These are phyloP conservation scores for Penicillium olsonii DNA, from an alignment of 2,329 filamentous ascomycete genomes.

Conservation along the genomic window DNA sequence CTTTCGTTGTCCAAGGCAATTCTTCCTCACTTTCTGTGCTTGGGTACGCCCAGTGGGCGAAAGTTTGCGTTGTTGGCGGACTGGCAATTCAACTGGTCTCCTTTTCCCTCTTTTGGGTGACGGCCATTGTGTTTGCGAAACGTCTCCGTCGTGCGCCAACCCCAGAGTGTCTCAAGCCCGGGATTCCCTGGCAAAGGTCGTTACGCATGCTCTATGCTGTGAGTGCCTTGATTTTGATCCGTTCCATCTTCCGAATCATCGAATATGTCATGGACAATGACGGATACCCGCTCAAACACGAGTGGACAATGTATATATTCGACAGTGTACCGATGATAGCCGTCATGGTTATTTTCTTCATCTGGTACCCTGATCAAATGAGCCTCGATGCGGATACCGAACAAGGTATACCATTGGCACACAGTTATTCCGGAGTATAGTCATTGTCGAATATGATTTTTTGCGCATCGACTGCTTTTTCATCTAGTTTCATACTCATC, in stretches of 20 bases:
- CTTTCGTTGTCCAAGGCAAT: conserved; percentile 48
- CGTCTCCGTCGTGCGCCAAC: conserved; percentile 19
- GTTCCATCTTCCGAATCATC: conserved; percentile 51
- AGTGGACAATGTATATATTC: conserved; percentile 50
- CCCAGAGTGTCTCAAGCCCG: background rate
- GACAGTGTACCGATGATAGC: conserved; percentile 44
- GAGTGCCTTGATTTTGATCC: conserved; percentile 41
- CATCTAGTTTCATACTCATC: no score
- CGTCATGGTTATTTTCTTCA: conserved; percentile 17
- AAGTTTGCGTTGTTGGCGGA: conserved; percentile 24
- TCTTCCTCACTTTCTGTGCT: conserved; percentile 10
- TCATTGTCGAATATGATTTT: background rate
- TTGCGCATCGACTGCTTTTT: no score
- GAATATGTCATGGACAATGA: conserved; percentile 49
- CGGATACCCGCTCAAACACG: conserved; percentile 45
- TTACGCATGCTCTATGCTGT: conserved; percentile 24
- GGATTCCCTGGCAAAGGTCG: conserved; percentile 15
- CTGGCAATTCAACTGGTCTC: conserved; percentile 29
- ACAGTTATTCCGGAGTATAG: background rate
- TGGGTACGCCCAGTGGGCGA: conserved; percentile 22
- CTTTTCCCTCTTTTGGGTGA: conserved; percentile 29
- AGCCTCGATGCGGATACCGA: background rate
- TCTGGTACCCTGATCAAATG: conserved; percentile 16
- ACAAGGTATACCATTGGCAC: conserved; percentile 1
- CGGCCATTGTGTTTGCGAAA: conserved; percentile 23